A percentile compares a stretch with the other conserved stretches of the same genome.
phyloP scores from a whole-genome alignment of 768 basidiomycete species.

The Leccinum ochraceum region DNA sequence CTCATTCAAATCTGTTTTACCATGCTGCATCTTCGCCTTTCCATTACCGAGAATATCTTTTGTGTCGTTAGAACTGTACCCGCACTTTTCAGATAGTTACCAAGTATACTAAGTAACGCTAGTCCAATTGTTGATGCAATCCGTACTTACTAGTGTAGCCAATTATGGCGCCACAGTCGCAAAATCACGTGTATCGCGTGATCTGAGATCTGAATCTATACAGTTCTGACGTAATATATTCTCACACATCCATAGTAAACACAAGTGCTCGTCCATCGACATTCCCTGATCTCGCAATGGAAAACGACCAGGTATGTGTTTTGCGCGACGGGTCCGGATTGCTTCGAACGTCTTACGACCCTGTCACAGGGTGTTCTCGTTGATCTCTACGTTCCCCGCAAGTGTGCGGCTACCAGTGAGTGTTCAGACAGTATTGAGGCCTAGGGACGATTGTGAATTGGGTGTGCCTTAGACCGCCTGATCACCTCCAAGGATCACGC shows the following conservation, averaged over 20 bases:
- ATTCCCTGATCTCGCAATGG: constrained; percentile 53
- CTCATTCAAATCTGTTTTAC: constrained; percentile 12
- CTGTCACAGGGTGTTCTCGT: constrained; percentile 86
- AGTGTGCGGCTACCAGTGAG: constrained; percentile 96
- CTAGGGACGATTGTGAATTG: constrained; percentile 1
- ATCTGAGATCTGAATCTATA: constrained; percentile 25
- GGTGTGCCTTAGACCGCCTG: constrained; percentile 71
- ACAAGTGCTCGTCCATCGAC: constrained; percentile 1
- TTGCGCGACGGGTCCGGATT: background rate
- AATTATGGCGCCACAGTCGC: background rate
- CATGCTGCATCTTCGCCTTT: constrained; percentile 3
- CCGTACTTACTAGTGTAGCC: background rate
- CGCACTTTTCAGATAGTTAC: background rate
- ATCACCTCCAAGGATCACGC: constrained; percentile 99
- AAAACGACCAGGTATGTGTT: constrained; percentile 82
- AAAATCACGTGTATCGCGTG: constrained; percentile 2
- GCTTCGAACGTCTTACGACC: constrained; percentile 4
- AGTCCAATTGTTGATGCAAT: constrained; percentile 7
- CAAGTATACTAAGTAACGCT: background rate
- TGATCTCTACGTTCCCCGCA: constrained; percentile 99
- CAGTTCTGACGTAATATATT: constrained; percentile 31
- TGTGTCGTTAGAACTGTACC: constrained; percentile 7
- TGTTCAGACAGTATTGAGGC: constrained; percentile 21
- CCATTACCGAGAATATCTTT: background rate
- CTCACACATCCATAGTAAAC: constrained; percentile 27